Evolutionary conservation across 768 basidiomycete genomes (phyloP), one percentile per base, ranked within the genome.

Genomic region (Mycena indigotica): DNA sequence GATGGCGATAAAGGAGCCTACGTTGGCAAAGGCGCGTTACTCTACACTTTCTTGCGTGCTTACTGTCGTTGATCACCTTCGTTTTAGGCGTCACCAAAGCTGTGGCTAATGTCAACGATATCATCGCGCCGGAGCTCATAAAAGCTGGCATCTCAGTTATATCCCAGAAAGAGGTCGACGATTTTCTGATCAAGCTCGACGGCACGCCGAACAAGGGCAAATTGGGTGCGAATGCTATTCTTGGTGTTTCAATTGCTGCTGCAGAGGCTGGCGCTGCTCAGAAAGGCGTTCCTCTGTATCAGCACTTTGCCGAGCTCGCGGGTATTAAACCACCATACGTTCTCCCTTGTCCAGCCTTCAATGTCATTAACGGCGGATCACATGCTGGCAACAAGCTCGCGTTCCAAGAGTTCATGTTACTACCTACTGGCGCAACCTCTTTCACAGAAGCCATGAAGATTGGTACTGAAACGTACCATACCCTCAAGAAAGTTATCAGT

Each of bases 371-470:
- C 78, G 97, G 97, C 75, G 97, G 97, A 63, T 98, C 96, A 62
- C 97, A 99, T 73, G 97, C 97, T 57, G 97, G 97, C 50, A 99
- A 99, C 85, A 95, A 96, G 77, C 91, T 99, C 62, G 97, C 97
- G 35, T 99, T 98, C 92, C 97, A 99, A 78, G 97, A 99, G 77
- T 99, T 99, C 83, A 98, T 99, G 97, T 84, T 99, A 66, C 84
- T 98, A 62, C 96, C 97, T 61, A 95, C 94, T 60, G 96, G 95
- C 52, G 97, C 97, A 51, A 67, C 81, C 17, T 83, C 83, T 58
- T 99, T 98, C 84, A 87, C 91, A 28, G 95, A 99, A 81, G 95
- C 97, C 56, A 88, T 99, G 88, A 96, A 98, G 80, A 95, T 96
- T 59, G 97, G 97, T 60, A 91, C 95, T 10, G 97, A 99, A 79